phyloP scores from a whole-genome alignment of 2,329 filamentous ascomycete genomes.

The Lasiodiplodia gonubiensis region DNA sequence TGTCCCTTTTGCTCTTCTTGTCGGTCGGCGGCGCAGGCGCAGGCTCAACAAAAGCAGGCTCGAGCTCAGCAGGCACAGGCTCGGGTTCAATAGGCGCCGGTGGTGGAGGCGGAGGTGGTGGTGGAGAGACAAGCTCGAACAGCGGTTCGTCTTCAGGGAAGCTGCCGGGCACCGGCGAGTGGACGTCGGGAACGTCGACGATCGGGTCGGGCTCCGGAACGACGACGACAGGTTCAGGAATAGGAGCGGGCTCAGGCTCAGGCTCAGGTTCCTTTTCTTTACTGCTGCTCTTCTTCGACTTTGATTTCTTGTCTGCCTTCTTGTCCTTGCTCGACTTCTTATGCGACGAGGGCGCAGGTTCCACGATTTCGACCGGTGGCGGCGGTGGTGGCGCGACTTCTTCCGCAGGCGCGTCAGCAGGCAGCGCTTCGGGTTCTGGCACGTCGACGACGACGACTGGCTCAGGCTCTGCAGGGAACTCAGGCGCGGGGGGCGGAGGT shows the following conservation, averaged over 20 bases:
- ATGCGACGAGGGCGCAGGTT: conserved; percentile 2
- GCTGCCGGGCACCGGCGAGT: conserved; percentile 53
- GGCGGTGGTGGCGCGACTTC: conserved; percentile 14
- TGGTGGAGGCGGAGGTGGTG: conserved; percentile 31
- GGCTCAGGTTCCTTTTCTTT: conserved; percentile 24
- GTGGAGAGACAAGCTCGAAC: conserved; percentile 12
- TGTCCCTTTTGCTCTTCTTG: conserved; percentile 29
- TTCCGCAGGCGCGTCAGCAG: conserved; percentile 12
- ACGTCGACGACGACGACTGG: conserved; percentile 3
- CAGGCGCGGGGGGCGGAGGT: conserved; percentile 31
- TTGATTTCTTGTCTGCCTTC: conserved; percentile 30
- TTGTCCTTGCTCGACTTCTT: conserved; percentile 31
- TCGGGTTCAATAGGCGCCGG: conserved; percentile 17
- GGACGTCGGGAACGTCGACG: conserved; percentile 34
- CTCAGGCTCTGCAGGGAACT: conserved; percentile 40
- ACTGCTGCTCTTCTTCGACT: conserved; percentile 23
- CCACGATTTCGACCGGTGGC: conserved; percentile 20
- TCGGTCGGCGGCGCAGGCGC: conserved; percentile 31
- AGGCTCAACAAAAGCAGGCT: neutral
- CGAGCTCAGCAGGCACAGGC: neutral
- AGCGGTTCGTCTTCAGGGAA: conserved; percentile 52
- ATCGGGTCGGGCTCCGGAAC: conserved; percentile 27
- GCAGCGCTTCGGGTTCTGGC: conserved; percentile 20
- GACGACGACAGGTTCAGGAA: conserved; percentile 3
- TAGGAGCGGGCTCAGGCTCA: neutral